These are phyloP conservation scores for Xerophyta viscosa DNA, from an alignment of 106 monocot genomes.

Conservation along the genomic window DNA sequence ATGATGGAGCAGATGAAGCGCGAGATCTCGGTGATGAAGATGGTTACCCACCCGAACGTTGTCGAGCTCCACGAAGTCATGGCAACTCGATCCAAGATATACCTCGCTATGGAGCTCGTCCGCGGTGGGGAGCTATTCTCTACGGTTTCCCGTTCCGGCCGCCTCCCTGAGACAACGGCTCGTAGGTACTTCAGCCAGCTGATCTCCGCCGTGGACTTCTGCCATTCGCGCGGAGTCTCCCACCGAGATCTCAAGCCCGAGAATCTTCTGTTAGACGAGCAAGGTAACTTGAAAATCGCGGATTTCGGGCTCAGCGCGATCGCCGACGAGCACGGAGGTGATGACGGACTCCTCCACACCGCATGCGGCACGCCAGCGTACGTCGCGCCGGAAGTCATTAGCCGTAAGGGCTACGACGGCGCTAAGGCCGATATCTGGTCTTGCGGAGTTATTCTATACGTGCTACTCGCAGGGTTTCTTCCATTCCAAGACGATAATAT, in stretches of 20 bases:
- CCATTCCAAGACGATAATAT: slow-evolving; percentile 44
- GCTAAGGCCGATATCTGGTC: slow-evolving; percentile 30
- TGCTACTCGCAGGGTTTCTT: slow-evolving; percentile 29
- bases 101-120: slow-evolving; percentile 36
- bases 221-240: slow-evolving; percentile 5
- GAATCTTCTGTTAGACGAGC: slow-evolving; percentile 6
- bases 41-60: slow-evolving; percentile 33
- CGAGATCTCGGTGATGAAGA: slow-evolving; percentile 32
- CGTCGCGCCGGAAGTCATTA: slow-evolving; percentile 38
- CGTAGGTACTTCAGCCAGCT: slow-evolving; percentile 10
- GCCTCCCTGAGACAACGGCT: slow-evolving; percentile 15
- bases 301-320: slow-evolving; percentile 17
- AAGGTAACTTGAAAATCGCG: slow-evolving; percentile 3
- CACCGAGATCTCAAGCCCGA: slow-evolving; percentile 11
- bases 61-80: slow-evolving; percentile 34
- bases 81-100: slow-evolving; percentile 29
- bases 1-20: slow-evolving; percentile 37
- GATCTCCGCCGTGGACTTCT: slow-evolving; percentile 11
- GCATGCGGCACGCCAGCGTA: slow-evolving; percentile 39
- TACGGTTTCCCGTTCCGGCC: slow-evolving; percentile 12
- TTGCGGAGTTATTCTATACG: slow-evolving; percentile 33
- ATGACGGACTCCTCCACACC: slow-evolving; percentile 36
- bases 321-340: slow-evolving; percentile 20
- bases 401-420: slow-evolving; percentile 29
- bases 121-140: slow-evolving; percentile 39